phyloP scores from a whole-genome alignment of 2,329 filamentous ascomycete genomes.

The Myriosclerotinia scirpicola region DNA sequence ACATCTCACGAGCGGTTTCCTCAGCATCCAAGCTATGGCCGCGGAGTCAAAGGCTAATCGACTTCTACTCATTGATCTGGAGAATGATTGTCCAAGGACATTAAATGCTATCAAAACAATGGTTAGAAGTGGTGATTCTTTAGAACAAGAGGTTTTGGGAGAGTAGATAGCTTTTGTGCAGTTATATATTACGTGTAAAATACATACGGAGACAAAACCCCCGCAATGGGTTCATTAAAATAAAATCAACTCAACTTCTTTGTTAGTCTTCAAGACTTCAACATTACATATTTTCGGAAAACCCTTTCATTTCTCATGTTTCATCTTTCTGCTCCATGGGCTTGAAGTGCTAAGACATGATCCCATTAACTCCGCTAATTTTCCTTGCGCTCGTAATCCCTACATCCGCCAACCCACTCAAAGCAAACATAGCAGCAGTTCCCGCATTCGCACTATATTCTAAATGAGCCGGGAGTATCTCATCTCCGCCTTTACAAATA shows the following conservation, averaged over 20 bases:
- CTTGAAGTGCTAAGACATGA: conserved; percentile 6
- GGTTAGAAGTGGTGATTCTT: conserved; percentile 32
- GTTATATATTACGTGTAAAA: background rate
- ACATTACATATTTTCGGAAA: background rate
- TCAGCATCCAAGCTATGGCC: conserved; percentile 35
- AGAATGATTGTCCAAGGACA: conserved; percentile 37
- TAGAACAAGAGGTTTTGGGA: conserved; percentile 32
- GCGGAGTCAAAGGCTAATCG: conserved; percentile 34
- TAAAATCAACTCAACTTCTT: conserved; percentile 7
- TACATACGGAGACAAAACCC: background rate
- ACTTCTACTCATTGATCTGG: conserved; percentile 34
- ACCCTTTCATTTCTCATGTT: background rate
- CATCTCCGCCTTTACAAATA: conserved; percentile 33
- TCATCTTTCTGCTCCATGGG: background rate
- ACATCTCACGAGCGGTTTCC: conserved; percentile 35
- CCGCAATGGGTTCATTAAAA: conserved; percentile 1
- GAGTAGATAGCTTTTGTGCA: conserved; percentile 8
- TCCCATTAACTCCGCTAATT: conserved; percentile 15
- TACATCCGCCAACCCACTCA: conserved; percentile 29
- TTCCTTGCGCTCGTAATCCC: conserved; percentile 35
- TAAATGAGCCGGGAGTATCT: conserved; percentile 30
- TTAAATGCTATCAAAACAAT: conserved; percentile 38
- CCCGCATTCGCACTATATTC: conserved; percentile 33
- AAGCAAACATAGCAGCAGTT: conserved; percentile 34
- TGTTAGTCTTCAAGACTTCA: background rate